These are phyloP conservation scores for Mimosa pudica DNA, from an alignment of 306 rosid genomes.

Conservation along the genomic window DNA sequence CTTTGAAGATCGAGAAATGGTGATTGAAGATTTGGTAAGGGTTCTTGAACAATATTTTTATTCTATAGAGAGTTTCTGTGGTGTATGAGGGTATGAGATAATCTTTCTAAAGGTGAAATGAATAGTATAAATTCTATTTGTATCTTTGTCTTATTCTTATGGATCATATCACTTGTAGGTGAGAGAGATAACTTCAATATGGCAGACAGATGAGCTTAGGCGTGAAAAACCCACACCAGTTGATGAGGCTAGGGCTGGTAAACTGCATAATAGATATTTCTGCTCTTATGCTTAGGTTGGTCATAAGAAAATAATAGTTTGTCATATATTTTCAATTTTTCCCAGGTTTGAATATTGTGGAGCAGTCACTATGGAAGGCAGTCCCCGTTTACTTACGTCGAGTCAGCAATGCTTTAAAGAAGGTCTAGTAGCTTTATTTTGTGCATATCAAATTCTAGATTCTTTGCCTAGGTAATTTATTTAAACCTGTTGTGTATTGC, in stretches of 20 bases:
- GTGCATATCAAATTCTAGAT: conserved; percentile 30
- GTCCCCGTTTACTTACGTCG: conserved; percentile 95
- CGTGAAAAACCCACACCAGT: conserved; percentile 93
- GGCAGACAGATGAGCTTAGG: conserved; percentile 98
- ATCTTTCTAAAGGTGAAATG: conserved; percentile 20
- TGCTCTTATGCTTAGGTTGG: conserved; percentile 26
- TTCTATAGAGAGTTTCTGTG: conserved; percentile 29
- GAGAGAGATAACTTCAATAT: conserved; percentile 92
- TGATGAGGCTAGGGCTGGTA: conserved; percentile 98
- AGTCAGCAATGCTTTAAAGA: conserved; percentile 92
- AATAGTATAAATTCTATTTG: conserved; percentile 18
- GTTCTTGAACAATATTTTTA: conserved; percentile 36
- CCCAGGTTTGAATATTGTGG: conserved; percentile 89
- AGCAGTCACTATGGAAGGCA: conserved; percentile 97
- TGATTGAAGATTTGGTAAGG: conserved; percentile 92
- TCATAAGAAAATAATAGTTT: conserved; percentile 9
- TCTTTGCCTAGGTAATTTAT: conserved; percentile 9
- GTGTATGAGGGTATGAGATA: conserved; percentile 27
- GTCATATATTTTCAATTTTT: conserved; percentile 31
- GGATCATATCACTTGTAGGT: conserved; percentile 53
- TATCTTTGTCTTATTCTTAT: conserved; percentile 29
- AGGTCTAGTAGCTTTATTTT: conserved; percentile 52
- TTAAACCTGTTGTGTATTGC: conserved; percentile 21
- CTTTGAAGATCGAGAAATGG: conserved; percentile 79
- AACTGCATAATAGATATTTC: conserved; percentile 30